phyloP scores from a whole-genome alignment of 768 basidiomycete genomes.

The Leccinum arenicola region DNA sequence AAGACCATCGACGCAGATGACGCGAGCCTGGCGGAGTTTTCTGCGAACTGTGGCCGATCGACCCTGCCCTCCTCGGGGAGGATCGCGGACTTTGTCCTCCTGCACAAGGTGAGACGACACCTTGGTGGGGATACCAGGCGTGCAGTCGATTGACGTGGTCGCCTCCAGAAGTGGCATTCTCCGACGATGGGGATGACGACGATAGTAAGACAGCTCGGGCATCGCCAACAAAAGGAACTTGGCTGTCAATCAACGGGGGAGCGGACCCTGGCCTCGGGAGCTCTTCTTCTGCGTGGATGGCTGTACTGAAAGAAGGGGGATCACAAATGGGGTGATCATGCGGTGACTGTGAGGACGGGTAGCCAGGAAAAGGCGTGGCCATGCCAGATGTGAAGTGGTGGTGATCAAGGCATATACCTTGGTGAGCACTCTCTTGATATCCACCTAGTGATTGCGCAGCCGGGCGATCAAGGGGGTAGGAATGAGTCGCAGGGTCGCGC shows the following conservation, averaged over 20 bases:
- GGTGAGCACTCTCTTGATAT: constrained; percentile 16
- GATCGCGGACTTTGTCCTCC: constrained; percentile 31
- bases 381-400: constrained; percentile 17
- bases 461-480: constrained; percentile 15
- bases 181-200: constrained; percentile 1
- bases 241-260: constrained; percentile 28
- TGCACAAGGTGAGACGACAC: constrained; percentile 10
- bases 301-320: constrained; percentile 27
- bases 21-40: constrained; percentile 28
- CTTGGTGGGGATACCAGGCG: constrained; percentile 19
- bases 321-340: constrained; percentile 27
- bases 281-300: constrained; percentile 20
- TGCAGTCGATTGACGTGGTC: constrained; percentile 20
- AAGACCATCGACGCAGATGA: constrained; percentile 32
- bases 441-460: constrained; percentile 19
- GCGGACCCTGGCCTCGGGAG: constrained; percentile 29
- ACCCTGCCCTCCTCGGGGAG: constrained; percentile 31
- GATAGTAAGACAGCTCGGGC: constrained; percentile 22
- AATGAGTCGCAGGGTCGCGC: constrained; percentile 11
- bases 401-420: constrained; percentile 24
- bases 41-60: constrained; percentile 31
- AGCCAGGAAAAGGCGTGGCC: constrained; percentile 31
- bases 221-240: constrained; percentile 29
- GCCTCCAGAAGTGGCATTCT: constrained; percentile 9
- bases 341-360: constrained; percentile 29